phyloP scores from a whole-genome alignment of 2,329 filamentous ascomycete genomes.

The Fusarium foetens region DNA sequence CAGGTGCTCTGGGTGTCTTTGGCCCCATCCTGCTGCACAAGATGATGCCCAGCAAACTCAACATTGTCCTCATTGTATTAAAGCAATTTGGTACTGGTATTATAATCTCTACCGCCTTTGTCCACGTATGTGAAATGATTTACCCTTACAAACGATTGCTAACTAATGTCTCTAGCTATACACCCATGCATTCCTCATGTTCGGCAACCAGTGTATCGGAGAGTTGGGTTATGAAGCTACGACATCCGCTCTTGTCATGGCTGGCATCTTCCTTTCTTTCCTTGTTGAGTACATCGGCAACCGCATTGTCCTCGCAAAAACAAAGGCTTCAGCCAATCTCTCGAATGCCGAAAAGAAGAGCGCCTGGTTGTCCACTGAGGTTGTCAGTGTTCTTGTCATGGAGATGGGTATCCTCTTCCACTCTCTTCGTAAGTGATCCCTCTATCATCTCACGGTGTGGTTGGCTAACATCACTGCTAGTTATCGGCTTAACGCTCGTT shows the following conservation, averaged over 20 bases:
- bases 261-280: conserved; percentile 78
- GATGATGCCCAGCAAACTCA: conserved; percentile 62
- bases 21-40: conserved; percentile 71
- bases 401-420: conserved; percentile 81
- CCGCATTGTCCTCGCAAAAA: conserved; percentile 61
- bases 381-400: conserved; percentile 73
- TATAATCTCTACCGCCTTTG: conserved; percentile 76
- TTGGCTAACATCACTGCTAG: conserved; percentile 47
- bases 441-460: not conserved
- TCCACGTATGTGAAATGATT: conserved; percentile 63
- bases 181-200: conserved; percentile 79
- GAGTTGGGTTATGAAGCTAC: conserved; percentile 74
- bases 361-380: conserved; percentile 53
- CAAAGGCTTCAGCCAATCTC: conserved; percentile 42
- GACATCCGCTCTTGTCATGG: conserved; percentile 77
- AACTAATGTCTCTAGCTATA: conserved; percentile 63
- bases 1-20: conserved; percentile 76
- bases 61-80: conserved; percentile 67
- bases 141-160: not conserved
- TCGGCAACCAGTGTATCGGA: conserved; percentile 74
- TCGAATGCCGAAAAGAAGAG: conserved; percentile 40
- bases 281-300: conserved; percentile 74
- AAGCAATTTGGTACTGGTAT: conserved; percentile 81
- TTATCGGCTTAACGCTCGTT: conserved; percentile 72
- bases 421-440: conserved; percentile 65